Base-by-base conservation (phyloP, 140 eudicot genomes). In the Stevia rebaudiana region DNA sequence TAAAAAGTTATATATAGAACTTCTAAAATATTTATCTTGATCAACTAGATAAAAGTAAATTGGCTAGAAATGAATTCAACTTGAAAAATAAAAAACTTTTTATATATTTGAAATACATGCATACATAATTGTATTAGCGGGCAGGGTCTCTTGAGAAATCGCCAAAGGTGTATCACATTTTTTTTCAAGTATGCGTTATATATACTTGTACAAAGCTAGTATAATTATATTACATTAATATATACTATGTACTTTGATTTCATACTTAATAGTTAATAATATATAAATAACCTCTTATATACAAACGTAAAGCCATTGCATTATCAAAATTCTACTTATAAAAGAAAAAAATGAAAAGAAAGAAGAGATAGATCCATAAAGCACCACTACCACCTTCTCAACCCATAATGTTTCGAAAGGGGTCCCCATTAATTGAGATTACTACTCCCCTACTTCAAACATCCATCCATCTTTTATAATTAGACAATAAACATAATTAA, bases 371-470 rank as follows among this genome's bases (percentile, higher is more conserved):
- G 70, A 65, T 65, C 6, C 46, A 21, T 2, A 65, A 46, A 65
- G 46, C 57, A 63, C 13, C 46, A 47, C 33, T 31, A 46, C 70
- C 69, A 24, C 51, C 70, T n/a, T 44, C 70, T 12, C 48, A 59
- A 16, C 1, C 25, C 48, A 57, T 57, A 33, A 15, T 55, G 62
- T 55, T 24, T 23, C 11, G 17, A 40, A 41, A 1, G 68, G 57
- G 56, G 21, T 55, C 58, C 61, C 22, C 49, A 41, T 43, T 43
- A 41, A 28, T 46, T 22, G 56, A 41, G 67, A 69, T 42, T 42
- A 42, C 66, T 56, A 56, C 74, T 33, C 65, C 74, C 74, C 49
- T 56, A 28, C 48, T 2, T 69, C 47, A 56, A 69, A 56, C 74
- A 69, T 28, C 65, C 56, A 51, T 66, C 37, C 43, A 53, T 58